Percentiles rank a stretch among this genome's conserved stretches.
Evolutionary conservation across 805 yeast species (phyloP).

Genomic region (Cyberlindnera galapagoensis): DNA sequence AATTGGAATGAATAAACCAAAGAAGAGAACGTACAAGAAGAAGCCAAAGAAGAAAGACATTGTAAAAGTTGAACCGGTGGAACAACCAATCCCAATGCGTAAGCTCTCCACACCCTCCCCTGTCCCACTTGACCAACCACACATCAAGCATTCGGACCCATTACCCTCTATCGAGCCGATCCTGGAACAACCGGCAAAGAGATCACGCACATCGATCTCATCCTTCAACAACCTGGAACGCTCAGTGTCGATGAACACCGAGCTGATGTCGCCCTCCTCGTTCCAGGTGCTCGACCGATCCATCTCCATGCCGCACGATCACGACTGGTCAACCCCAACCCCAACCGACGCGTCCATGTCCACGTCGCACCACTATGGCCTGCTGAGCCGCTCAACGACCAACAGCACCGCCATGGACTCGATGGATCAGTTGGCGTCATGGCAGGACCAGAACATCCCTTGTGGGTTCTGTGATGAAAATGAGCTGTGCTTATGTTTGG

Average conservation of each 20-base stretch:
- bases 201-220: no score
- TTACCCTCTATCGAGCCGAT: conserved; percentile 13
- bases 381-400: conserved; percentile 15
- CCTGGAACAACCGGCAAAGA: conserved; percentile 10
- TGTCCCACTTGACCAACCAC: no score
- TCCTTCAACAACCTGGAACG: conserved; percentile 15
- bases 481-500: conserved; percentile 14
- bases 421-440: no score
- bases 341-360: no score
- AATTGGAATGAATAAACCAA: conserved; percentile 16
- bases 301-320: no score
- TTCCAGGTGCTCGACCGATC: conserved; percentile 4
- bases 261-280: conserved; percentile 10
- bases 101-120: conserved; percentile 22
- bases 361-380: no score
- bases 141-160: no score
- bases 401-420: conserved; percentile 17
- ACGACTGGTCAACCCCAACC: no score
- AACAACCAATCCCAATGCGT: neutral
- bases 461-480: conserved; percentile 15
- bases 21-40: conserved; percentile 18
- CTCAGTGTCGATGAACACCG: conserved; percentile 12
- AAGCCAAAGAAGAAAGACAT: conserved; percentile 19
- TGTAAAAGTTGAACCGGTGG: conserved; percentile 1
- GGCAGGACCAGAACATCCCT: conserved; percentile 7